Evolutionary conservation across 225 moss, liverwort and hornwort species (phyloP).

Genomic region (Climacium dendroides): DNA sequence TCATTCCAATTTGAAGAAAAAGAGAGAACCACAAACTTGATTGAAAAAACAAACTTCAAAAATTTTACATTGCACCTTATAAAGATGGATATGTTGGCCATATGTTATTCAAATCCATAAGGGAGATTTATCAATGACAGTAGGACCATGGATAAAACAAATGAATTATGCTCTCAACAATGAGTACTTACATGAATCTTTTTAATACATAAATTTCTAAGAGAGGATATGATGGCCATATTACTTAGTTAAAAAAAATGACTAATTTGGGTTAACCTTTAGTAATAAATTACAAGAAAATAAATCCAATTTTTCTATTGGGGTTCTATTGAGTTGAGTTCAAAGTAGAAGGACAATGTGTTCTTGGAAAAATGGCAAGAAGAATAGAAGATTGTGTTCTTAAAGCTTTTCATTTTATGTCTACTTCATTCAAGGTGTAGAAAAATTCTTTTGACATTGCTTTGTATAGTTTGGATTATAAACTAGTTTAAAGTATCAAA

Average conservation of each 20-base stretch:
- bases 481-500: too few relatives aligned
- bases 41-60: background rate
- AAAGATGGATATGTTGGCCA: too few relatives aligned
- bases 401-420: too few relatives aligned
- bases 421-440: background rate
- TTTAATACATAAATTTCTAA: background rate
- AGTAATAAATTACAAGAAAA: background rate
- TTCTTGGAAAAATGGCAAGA: background rate
- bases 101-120: too few relatives aligned
- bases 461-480: background rate
- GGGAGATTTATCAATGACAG: background rate
- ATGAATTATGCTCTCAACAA: background rate
- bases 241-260: background rate
- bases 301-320: too few relatives aligned
- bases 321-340: too few relatives aligned
- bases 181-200: background rate
- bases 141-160: rapidly evolving
- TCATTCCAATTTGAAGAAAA: background rate
- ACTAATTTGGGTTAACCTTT: background rate
- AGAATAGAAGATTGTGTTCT: too few relatives aligned
- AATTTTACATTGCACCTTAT: background rate
- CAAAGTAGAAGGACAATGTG: rapidly evolving
- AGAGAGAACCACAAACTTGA: background rate
- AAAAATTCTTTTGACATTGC: too few relatives aligned
- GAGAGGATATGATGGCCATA: rapidly evolving